Base-by-base conservation (phyloP, 345 rosid genomes). In the Raphanus sativus region DNA sequence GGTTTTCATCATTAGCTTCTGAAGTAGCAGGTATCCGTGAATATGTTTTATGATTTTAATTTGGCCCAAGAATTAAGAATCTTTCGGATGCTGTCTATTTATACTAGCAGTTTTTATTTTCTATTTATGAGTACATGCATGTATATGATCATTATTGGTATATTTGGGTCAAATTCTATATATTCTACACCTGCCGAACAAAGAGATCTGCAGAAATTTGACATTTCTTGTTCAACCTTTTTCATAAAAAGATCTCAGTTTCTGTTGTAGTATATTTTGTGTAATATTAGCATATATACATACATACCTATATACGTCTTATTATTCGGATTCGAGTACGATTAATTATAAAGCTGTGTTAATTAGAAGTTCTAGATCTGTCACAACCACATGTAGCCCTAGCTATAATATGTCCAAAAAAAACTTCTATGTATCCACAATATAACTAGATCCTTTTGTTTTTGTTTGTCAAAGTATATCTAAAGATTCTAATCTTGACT, bases 1-100 rank as follows among this genome's bases (percentile, higher is more conserved):
- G 74, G 71, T 79, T 52, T 63, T 80, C 82, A 80, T 80, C 79
- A 80, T 80, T 74, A 62, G 56, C 58, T 64, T 72, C 65, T 73
- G 75, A 45, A 15, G 58, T 68, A 68, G 73, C 71, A 72, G 81
- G 63, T 30, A 12, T 48, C 17, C 26, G 67, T 73, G 77, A 78
- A 40, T 55, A 26, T 67, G 38, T 42, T 58, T 45, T 60, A 2
- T 30, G 30, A 54, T 77, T 42, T 62, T 67, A 38, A 67, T 74
- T 54, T 62, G 75, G 24, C 58, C 40, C 67, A 79, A 67, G 74
- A 74, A 74, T 74, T 68, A 21, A 74, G 67, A 62, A 69, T 79
- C 67, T 72, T 42, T 62, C 55, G 50, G 34, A 67, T 67, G 67
- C 62, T 5, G 60, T 10, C 60, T 66, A 38, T 59, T 24, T 62